Percentiles rank a stretch among this genome's conserved stretches.
Evolutionary conservation across 2,329 filamentous ascomycete genomes (phyloP).

Genomic region (Penicillium sp.): DNA sequence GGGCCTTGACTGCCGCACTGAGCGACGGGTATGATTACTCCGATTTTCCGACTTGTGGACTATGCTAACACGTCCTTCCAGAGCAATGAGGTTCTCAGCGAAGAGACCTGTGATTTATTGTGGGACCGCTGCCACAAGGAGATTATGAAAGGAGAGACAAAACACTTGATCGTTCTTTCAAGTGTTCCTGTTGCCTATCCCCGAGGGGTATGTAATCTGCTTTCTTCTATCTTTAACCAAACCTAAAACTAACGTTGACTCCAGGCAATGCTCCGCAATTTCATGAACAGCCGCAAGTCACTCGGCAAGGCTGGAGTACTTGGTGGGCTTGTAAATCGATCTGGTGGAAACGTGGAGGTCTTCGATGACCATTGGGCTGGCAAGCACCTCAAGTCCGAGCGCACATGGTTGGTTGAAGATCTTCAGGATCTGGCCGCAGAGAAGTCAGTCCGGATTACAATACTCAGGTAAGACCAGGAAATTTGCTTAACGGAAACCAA

Average conservation of each 20-base stretch:
- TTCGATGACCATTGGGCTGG: slow-evolving; percentile 97
- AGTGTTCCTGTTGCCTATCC: slow-evolving; percentile 84
- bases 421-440: slow-evolving; percentile 90
- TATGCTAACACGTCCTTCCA: slow-evolving; percentile 30
- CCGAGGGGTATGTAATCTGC: slow-evolving; percentile 59
- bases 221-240: not conserved
- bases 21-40: slow-evolving; percentile 64
- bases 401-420: slow-evolving; percentile 82
- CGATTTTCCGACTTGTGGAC: too few species aligned
- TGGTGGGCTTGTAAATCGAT: slow-evolving; percentile 77
- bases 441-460: slow-evolving; percentile 87
- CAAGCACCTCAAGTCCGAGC: slow-evolving; percentile 88
- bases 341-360: slow-evolving; percentile 89
- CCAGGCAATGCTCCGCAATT: slow-evolving; percentile 64
- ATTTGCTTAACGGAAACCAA: not conserved
- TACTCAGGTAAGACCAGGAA: slow-evolving; percentile 62
- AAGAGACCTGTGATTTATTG: slow-evolving; percentile 79
- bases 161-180: slow-evolving; percentile 84
- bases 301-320: slow-evolving; percentile 79
- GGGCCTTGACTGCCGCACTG: slow-evolving; percentile 86
- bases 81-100: slow-evolving; percentile 74
- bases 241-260: slow-evolving; percentile 42
- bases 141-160: slow-evolving; percentile 77
- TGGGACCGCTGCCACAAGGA: slow-evolving; percentile 84
- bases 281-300: slow-evolving; percentile 83